These are phyloP conservation scores for Plasmodium yoelii DNA, from an alignment of 169 alveolate species.

Conservation along the genomic window DNA sequence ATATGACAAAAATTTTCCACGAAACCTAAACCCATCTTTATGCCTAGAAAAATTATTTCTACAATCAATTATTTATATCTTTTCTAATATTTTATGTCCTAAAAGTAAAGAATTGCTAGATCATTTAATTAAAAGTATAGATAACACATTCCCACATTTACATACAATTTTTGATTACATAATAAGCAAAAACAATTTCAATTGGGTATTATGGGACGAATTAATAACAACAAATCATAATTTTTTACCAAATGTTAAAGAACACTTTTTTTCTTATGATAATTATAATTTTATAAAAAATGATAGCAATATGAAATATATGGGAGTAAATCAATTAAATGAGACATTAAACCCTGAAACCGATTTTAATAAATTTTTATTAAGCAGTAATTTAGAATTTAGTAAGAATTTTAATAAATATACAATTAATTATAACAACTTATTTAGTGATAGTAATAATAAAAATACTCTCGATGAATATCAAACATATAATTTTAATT, in stretches of 20 bases:
- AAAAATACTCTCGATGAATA: conserved; percentile 29
- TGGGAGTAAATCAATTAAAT: conserved; percentile 21
- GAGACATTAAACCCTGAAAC: conserved; percentile 60
- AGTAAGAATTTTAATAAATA: conserved; percentile 72
- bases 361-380: conserved; percentile 33
- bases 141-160: conserved; percentile 60
- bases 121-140: conserved; percentile 50
- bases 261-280: conserved; percentile 52
- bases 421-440: conserved; percentile 59
- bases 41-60: conserved; percentile 75
- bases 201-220: conserved; percentile 77
- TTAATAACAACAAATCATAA: conserved; percentile 74
- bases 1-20: conserved; percentile 73
- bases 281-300: conserved; percentile 44
- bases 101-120: conserved; percentile 60
- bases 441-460: conserved; percentile 55
- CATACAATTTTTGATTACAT: conserved; percentile 72
- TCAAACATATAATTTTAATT: conserved; percentile 55
- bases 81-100: conserved; percentile 66
- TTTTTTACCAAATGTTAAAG: conserved; percentile 62
- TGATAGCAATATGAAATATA: conserved; percentile 61
- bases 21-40: conserved; percentile 57
- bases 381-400: conserved; percentile 49
- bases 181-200: conserved; percentile 70
- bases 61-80: conserved; percentile 63